Percentiles rank a stretch among this genome's conserved stretches.
Conservation (phyloP, 257 asterid species). For the Linaria vulgaris region DNA sequence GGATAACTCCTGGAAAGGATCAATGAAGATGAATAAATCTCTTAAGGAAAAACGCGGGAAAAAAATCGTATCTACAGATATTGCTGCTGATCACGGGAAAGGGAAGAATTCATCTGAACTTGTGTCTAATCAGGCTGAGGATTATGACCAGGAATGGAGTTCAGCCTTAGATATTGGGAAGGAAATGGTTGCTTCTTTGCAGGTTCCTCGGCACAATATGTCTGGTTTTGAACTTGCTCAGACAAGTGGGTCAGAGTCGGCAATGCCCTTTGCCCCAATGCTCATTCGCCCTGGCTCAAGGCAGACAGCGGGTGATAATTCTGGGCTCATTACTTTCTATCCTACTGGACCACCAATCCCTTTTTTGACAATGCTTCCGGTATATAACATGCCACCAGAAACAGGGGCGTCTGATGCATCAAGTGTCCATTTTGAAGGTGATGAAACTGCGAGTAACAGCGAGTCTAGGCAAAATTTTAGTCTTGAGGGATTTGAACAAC, state of each 20-base stretch:
- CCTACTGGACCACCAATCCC: slow-evolving; percentile 99
- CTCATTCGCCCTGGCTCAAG: slow-evolving; percentile 64
- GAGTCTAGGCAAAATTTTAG: slow-evolving; percentile 49
- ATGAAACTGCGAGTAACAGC: slow-evolving; percentile 42
- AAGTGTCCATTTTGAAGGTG: slow-evolving; percentile 49
- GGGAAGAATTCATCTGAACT: slow-evolving; percentile 58
- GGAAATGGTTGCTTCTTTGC: slow-evolving; percentile 51
- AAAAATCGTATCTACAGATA: slow-evolving; percentile 33
- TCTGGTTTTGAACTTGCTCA: slow-evolving; percentile 67
- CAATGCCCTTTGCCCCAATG: slow-evolving; percentile 74
- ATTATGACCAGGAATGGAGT: slow-evolving; percentile 62
- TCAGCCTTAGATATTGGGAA: slow-evolving; percentile 37
- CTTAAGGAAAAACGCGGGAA: slow-evolving; percentile 46
- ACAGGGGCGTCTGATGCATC: slow-evolving; percentile 58
- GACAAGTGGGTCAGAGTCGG: slow-evolving; percentile 72
- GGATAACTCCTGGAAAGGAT: slow-evolving; percentile 65
- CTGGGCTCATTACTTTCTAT: slow-evolving; percentile 74
- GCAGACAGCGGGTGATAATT: slow-evolving; percentile 57
- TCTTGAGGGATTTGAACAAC: slow-evolving; percentile 49
- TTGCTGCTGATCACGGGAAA: slow-evolving; percentile 47
- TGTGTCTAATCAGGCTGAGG: slow-evolving; percentile 46
- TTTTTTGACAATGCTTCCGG: slow-evolving; percentile 89
- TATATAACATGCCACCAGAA: slow-evolving; percentile 66
- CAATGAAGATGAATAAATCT: slow-evolving; percentile 40
- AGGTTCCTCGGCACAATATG: slow-evolving; percentile 50